Percentiles rank a stretch among this genome's conserved stretches.
Evolutionary conservation across 2,329 filamentous ascomycete species (phyloP).

Genomic region (Scedosporium dehoogii): DNA sequence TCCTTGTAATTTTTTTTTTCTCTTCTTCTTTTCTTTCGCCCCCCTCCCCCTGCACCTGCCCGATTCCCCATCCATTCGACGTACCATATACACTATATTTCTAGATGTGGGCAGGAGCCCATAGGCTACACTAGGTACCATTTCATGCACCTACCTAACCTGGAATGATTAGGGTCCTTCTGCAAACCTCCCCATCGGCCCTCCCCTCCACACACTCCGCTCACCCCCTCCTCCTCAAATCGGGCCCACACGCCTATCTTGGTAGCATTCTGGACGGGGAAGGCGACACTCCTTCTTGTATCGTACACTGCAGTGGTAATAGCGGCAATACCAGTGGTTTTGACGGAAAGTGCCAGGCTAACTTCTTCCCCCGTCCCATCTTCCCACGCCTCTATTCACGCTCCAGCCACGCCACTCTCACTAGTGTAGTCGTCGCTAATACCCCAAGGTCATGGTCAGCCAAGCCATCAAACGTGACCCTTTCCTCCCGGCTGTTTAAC

Average conservation of each 20-base stretch:
- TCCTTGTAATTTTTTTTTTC: too few relatives aligned
- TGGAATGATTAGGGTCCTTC: constrained; percentile 1
- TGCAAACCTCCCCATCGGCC: not conserved
- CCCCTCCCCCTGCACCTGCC: not conserved
- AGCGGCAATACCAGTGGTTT: too few relatives aligned
- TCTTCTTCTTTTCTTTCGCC: not conserved
- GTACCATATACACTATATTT: not conserved
- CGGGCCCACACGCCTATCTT: too few relatives aligned
- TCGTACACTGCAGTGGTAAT: too few relatives aligned
- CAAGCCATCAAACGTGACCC: not conserved
- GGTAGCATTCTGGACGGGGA: too few relatives aligned
- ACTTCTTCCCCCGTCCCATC: too few relatives aligned
- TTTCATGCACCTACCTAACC: constrained; percentile 1
- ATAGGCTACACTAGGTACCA: not conserved
- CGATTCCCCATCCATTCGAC: not conserved
- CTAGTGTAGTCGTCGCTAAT: too few relatives aligned
- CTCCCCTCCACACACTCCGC: not conserved
- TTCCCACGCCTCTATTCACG: not conserved
- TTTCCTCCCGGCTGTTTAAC: not conserved
- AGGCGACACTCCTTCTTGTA: too few relatives aligned
- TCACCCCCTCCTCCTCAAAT: not conserved
- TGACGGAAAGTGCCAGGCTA: too few relatives aligned
- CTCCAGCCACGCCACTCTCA: not conserved
- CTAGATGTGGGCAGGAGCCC: not conserved
- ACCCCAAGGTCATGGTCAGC: not conserved